phyloP scores from a whole-genome alignment of 805 yeast genomes.

The Saccharomycopsis sp. region DNA sequence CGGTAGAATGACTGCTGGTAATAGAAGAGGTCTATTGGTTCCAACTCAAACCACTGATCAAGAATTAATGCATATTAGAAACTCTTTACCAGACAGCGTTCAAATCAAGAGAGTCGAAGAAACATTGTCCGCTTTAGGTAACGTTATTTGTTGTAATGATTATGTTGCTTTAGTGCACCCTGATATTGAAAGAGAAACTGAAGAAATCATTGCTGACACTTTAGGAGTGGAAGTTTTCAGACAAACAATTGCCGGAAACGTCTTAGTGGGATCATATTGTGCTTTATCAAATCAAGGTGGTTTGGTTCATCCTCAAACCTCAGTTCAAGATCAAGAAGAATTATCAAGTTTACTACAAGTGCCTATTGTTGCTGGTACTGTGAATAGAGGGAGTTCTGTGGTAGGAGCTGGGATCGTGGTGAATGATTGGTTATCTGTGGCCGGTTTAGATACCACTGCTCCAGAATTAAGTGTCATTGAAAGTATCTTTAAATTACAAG shows the following conservation, averaged over 20 bases:
- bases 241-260: constrained; percentile 98
- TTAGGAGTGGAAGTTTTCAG: constrained; percentile 98
- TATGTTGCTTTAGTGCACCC: constrained; percentile 99
- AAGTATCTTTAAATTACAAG: constrained; percentile 89
- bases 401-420: constrained; percentile 99
- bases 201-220: constrained; percentile 95
- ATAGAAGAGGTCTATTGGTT: constrained; percentile 92
- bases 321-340: constrained; percentile 97
- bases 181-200: constrained; percentile 98
- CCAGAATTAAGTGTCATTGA: constrained; percentile 96
- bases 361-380: constrained; percentile 97
- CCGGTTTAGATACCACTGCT: constrained; percentile 97
- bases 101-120: constrained; percentile 98
- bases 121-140: constrained; percentile 92
- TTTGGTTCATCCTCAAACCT: constrained; percentile 94
- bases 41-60: constrained; percentile 98
- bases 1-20: constrained; percentile 98
- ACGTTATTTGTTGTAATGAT: constrained; percentile 97
- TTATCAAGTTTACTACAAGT: constrained; percentile 90
- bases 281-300: constrained; percentile 96
- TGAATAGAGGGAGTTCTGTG: constrained; percentile 94
- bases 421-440: constrained; percentile 94
- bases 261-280: constrained; percentile 94
- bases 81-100: constrained; percentile 89
- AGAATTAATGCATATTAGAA: constrained; percentile 94